A percentile compares a stretch with the other conserved stretches of the same genome.
Evolutionary conservation across 805 yeast species (phyloP).

Genomic region (Yarrowia osloensis): DNA sequence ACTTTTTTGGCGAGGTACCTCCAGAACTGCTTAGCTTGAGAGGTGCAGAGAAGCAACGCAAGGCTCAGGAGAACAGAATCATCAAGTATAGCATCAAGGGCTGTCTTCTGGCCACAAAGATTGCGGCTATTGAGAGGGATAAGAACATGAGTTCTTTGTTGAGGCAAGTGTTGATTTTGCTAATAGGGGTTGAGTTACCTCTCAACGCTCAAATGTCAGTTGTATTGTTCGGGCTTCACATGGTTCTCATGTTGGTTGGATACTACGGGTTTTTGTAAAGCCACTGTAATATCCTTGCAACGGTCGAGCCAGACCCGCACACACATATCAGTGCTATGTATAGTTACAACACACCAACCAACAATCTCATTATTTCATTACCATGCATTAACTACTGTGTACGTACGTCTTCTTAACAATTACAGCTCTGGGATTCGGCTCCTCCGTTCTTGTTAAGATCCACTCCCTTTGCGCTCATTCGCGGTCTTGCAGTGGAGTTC

Average conservation of each 20-base stretch:
- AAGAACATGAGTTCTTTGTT: background rate
- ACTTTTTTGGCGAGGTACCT: background rate
- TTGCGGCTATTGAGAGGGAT: background rate
- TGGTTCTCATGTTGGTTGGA: background rate
- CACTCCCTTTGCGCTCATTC: conserved; percentile 42
- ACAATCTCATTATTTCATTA: background rate
- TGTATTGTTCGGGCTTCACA: background rate
- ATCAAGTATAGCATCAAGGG: conserved; percentile 9
- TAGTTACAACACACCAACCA: background rate
- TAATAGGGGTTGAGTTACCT: background rate
- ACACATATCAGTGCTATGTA: background rate
- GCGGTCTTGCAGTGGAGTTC: conserved; percentile 37
- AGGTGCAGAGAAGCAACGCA: background rate
- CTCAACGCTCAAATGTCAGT: background rate
- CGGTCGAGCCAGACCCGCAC: too few species aligned
- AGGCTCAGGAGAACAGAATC: conserved; percentile 3
- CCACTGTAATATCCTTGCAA: background rate
- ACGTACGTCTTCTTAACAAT: conserved; percentile 15
- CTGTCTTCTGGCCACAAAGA: background rate
- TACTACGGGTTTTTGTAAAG: background rate
- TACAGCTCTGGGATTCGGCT: conserved; percentile 14
- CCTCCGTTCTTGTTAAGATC: conserved; percentile 38
- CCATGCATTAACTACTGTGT: conserved; percentile 22
- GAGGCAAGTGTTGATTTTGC: conserved; percentile 1
- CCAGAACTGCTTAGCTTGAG: background rate